Evolutionary conservation across 192 early-diverging fungal species (phyloP).

Genomic region (Rhizophagus prolifer): DNA sequence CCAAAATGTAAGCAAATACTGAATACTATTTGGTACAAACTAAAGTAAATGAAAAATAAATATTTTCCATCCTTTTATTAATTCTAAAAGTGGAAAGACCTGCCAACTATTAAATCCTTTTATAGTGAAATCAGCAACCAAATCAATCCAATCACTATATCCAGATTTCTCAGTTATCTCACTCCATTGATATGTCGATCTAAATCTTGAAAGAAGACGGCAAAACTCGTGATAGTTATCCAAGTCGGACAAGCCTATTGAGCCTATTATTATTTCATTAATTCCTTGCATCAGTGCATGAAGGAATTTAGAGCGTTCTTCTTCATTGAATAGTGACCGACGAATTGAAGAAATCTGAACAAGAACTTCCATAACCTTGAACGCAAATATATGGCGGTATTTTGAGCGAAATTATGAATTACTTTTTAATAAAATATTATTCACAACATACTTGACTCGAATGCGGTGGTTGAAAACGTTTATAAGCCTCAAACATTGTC

Average conservation of each 20-base stretch:
- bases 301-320: conserved; percentile 66
- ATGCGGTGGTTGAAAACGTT: conserved; percentile 54
- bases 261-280: conserved; percentile 60
- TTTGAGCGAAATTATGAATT: neutral
- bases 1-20: conserved; percentile 84
- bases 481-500: conserved; percentile 69
- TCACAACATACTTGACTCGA: conserved; percentile 44
- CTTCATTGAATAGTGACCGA: conserved; percentile 82
- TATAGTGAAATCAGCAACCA: conserved; percentile 63
- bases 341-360: conserved; percentile 78
- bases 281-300: conserved; percentile 69
- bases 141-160: conserved; percentile 67
- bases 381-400: conserved; percentile 27
- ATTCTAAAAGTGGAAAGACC: conserved; percentile 20
- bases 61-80: neutral
- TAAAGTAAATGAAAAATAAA: conserved; percentile 33
- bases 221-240: conserved; percentile 87
- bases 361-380: conserved; percentile 77
- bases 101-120: conserved; percentile 63
- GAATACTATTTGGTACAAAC: conserved; percentile 73
- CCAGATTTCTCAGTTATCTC: conserved; percentile 76
- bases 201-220: conserved; percentile 77
- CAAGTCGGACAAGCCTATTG: conserved; percentile 64
- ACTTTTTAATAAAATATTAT: no score
- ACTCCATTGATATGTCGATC: conserved; percentile 74